Conservation (phyloP, 106 monocot genomes). For the Vanilla planifolia region DNA sequence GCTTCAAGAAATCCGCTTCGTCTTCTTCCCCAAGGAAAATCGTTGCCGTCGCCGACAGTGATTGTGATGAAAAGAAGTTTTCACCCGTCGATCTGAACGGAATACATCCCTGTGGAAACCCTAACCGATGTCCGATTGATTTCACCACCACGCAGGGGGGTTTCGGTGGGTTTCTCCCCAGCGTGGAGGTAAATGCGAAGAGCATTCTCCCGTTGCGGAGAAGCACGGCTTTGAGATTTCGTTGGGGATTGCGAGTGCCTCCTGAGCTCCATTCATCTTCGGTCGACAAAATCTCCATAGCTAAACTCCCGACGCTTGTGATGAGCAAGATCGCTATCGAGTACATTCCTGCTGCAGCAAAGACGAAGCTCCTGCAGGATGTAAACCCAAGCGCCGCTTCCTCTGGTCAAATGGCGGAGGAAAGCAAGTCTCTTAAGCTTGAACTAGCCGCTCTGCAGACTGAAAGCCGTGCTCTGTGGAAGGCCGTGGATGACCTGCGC, state of each 20-base stretch:
- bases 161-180: slow-evolving; percentile 26
- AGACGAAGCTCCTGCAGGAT: background rate
- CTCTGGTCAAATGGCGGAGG: slow-evolving; percentile 12
- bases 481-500: slow-evolving; percentile 19
- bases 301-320: slow-evolving; percentile 56
- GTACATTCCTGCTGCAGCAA: slow-evolving; percentile 15
- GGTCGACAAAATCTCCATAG: slow-evolving; percentile 18
- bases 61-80: background rate
- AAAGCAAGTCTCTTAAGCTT: slow-evolving; percentile 13
- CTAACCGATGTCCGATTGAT: slow-evolving; percentile 19
- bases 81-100: background rate
- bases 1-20: slow-evolving; percentile 34
- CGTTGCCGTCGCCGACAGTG: background rate
- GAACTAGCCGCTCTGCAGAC: slow-evolving; percentile 41
- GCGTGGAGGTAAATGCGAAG: slow-evolving; percentile 48
- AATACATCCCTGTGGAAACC: slow-evolving; percentile 12
- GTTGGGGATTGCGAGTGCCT: slow-evolving; percentile 70
- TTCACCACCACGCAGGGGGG: slow-evolving; percentile 12
- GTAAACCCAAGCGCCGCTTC: background rate
- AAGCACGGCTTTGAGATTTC: slow-evolving; percentile 49
- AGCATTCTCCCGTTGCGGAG: slow-evolving; percentile 49
- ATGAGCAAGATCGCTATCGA: slow-evolving; percentile 72
- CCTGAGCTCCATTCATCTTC: slow-evolving; percentile 24
- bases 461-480: slow-evolving; percentile 34
- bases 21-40: slow-evolving; percentile 3